These are phyloP conservation scores for Periconia sp. DNA, from an alignment of 2,329 filamentous ascomycete species.

Conservation along the genomic window DNA sequence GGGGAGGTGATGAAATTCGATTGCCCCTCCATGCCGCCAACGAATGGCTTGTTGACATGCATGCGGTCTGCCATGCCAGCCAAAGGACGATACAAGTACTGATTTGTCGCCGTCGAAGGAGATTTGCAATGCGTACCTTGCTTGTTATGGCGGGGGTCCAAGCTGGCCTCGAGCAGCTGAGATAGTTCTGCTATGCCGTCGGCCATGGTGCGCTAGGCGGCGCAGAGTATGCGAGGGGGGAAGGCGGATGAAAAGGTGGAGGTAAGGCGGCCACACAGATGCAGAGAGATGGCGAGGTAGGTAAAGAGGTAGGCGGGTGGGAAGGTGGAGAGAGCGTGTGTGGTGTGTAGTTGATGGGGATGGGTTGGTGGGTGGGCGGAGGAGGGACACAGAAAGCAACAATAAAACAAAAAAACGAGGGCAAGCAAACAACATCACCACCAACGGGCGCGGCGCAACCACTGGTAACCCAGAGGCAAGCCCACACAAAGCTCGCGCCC, in stretches of 20 bases:
- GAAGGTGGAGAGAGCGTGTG: constrained; percentile 10
- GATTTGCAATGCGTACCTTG: constrained; percentile 64
- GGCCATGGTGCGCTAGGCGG: constrained; percentile 53
- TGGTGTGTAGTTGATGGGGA: constrained; percentile 1
- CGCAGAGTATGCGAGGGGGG: constrained; percentile 5
- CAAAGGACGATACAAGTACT: background rate
- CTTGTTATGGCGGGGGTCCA: constrained; percentile 84
- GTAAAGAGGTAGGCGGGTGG: constrained; percentile 2
- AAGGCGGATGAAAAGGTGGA: constrained; percentile 3
- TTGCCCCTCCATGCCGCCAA: background rate
- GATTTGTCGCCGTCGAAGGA: no score
- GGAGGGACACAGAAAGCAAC: background rate
- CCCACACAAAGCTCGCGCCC: background rate
- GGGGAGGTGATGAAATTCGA: background rate
- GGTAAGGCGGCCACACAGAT: constrained; percentile 1
- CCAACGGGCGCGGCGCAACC: background rate
- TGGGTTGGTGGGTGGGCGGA: background rate
- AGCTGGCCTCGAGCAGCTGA: constrained; percentile 84
- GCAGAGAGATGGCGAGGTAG: background rate
- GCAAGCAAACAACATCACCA: background rate
- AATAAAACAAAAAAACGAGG: background rate
- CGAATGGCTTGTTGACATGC: no score
- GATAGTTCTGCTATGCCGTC: constrained; percentile 66
- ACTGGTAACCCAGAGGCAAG: background rate
- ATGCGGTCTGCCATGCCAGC: background rate